Evolutionary conservation across 805 yeast genomes (phyloP).

Genomic region (Pichia paraexigua): DNA sequence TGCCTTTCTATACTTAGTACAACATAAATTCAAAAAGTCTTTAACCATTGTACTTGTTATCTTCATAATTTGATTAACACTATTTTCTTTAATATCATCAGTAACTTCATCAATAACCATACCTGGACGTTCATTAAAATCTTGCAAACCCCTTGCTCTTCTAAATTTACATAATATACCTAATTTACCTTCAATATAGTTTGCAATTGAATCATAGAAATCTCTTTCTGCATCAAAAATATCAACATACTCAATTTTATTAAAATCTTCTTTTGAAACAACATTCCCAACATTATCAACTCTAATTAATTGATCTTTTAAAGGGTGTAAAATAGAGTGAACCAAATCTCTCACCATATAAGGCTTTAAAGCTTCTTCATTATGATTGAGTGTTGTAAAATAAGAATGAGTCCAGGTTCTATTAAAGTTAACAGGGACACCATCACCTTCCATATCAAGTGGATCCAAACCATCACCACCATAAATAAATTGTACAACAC

Average conservation of each 20-base stretch:
- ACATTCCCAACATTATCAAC: constrained; percentile 64
- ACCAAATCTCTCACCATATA: constrained; percentile 53
- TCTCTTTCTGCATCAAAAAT: constrained; percentile 82
- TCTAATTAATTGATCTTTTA: constrained; percentile 53
- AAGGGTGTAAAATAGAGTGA: constrained; percentile 49
- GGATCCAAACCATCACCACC: constrained; percentile 99
- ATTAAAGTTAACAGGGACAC: constrained; percentile 85
- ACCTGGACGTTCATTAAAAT: constrained; percentile 35
- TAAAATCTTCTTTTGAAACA: constrained; percentile 36
- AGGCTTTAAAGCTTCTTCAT: constrained; percentile 57
- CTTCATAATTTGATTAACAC: constrained; percentile 58
- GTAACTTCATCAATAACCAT: constrained; percentile 13
- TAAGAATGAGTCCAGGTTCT: constrained; percentile 93
- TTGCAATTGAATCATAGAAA: constrained; percentile 69
- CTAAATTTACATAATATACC: constrained; percentile 48
- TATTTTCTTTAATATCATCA: constrained; percentile 28
- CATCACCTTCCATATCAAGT: constrained; percentile 98
- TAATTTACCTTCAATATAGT: constrained; percentile 53
- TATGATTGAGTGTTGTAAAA: constrained; percentile 56
- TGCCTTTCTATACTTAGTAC: constrained; percentile 77
- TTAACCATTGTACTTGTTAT: constrained; percentile 54
- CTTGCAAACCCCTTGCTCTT: constrained; percentile 37
- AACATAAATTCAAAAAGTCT: constrained; percentile 66
- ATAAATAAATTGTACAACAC: constrained; percentile 94
- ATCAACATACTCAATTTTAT: constrained; percentile 62